These are phyloP conservation scores for Aspergillus novofumigatus DNA, from an alignment of 2,329 filamentous ascomycete species.

Conservation along the genomic window DNA sequence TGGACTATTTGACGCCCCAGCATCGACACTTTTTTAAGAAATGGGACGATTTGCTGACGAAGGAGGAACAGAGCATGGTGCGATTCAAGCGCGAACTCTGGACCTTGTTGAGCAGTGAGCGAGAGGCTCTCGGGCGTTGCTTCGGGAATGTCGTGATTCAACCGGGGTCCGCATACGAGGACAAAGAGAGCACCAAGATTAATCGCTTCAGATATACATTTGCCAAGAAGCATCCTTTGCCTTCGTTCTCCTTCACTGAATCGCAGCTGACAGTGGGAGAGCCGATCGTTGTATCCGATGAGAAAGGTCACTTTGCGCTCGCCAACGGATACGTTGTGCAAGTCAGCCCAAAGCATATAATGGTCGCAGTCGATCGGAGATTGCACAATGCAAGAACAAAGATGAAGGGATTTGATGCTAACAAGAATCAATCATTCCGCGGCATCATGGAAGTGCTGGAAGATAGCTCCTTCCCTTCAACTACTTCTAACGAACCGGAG, in stretches of 20 bases:
- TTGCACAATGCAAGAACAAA: constrained; percentile 81
- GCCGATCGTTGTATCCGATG: constrained; percentile 93
- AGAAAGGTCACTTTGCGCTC: constrained; percentile 89
- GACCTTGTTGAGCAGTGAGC: constrained; percentile 88
- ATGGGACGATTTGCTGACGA: constrained; percentile 89
- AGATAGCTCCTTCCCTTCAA: constrained; percentile 41
- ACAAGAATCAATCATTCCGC: constrained; percentile 76
- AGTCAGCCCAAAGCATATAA: constrained; percentile 70
- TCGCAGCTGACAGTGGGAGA: constrained; percentile 85
- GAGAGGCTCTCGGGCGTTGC: constrained; percentile 83
- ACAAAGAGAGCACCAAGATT: constrained; percentile 70
- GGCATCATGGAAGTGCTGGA: constrained; percentile 83
- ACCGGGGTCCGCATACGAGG: constrained; percentile 67
- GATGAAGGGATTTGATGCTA: constrained; percentile 69
- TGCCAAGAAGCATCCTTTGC: constrained; percentile 59
- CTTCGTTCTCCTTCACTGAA: constrained; percentile 79
- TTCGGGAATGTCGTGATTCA: constrained; percentile 85
- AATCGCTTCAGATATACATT: constrained; percentile 88
- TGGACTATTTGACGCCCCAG: constrained; percentile 67
- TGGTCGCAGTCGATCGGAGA: constrained; percentile 83
- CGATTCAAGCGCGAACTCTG: constrained; percentile 86
- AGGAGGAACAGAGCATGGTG: constrained; percentile 87
- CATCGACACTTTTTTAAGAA: constrained; percentile 86
- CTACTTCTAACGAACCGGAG: constrained; percentile 36
- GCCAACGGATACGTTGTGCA: constrained; percentile 86